These are phyloP conservation scores for Pythium coloratum DNA, from an alignment of 352 stramenopile genomes.

Conservation along the genomic window DNA sequence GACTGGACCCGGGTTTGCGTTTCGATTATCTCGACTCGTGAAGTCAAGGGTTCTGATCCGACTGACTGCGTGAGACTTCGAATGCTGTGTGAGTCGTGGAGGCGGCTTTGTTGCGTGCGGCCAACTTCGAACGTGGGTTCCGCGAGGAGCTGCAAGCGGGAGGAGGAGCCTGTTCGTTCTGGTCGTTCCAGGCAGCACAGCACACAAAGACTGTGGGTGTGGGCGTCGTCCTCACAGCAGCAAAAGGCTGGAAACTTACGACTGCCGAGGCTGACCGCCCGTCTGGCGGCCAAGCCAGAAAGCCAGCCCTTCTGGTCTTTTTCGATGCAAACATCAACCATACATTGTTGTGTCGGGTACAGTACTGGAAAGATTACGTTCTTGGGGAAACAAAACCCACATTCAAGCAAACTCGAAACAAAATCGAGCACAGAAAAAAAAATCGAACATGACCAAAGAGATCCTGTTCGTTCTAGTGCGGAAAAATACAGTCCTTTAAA, in stretches of 20 bases:
- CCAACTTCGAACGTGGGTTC: slow-evolving; percentile 4
- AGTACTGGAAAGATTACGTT: slow-evolving; percentile 22
- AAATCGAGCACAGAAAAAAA: slow-evolving; percentile 13
- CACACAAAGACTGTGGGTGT: not conserved
- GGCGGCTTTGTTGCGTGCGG: not conserved
- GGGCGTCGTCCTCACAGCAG: slow-evolving; percentile 19
- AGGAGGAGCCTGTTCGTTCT: not conserved
- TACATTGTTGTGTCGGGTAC: slow-evolving; percentile 19
- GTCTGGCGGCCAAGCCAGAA: slow-evolving; percentile 18
- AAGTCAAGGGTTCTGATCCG: not conserved
- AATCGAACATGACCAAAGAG: slow-evolving; percentile 9
- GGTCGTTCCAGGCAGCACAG: not conserved
- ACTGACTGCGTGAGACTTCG: slow-evolving; percentile 5
- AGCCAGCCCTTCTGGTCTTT: slow-evolving; percentile 21
- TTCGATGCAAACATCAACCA: slow-evolving; percentile 6
- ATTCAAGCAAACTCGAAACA: slow-evolving; percentile 3
- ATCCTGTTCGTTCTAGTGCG: not conserved
- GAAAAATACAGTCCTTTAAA: too few species aligned
- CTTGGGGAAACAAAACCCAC: not conserved
- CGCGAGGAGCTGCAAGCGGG: not conserved
- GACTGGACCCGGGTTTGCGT: not conserved
- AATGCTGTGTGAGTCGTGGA: not conserved
- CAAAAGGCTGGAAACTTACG: slow-evolving; percentile 27
- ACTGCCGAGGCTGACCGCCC: slow-evolving; percentile 7
- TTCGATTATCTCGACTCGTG: not conserved